Conservation (phyloP, 73 alveolate genomes). For the Tetrahymena elliotti region DNA sequence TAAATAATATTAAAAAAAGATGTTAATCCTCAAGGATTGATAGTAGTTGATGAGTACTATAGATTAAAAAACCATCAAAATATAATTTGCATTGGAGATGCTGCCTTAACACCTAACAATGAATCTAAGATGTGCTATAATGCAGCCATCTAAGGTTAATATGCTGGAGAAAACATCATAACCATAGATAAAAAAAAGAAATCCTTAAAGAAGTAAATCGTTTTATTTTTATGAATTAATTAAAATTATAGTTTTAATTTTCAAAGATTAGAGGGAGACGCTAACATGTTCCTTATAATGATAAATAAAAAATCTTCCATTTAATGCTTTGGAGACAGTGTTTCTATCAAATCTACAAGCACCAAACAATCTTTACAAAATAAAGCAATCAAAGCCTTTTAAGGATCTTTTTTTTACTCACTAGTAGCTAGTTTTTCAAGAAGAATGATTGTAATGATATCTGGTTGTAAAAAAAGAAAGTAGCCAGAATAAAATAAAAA, state of each 20-base stretch:
- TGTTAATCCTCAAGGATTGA: not conserved
- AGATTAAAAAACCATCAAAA: not conserved
- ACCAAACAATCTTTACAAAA: not conserved
- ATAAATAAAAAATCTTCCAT: not conserved
- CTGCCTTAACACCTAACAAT: not conserved
- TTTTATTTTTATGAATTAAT: no score
- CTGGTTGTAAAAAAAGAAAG: not conserved
- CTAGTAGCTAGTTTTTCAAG: not conserved
- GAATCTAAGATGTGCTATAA: not conserved
- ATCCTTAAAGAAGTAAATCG: not conserved
- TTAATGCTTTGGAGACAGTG: not conserved
- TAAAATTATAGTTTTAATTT: no score
- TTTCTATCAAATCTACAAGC: not conserved
- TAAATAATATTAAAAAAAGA: not conserved
- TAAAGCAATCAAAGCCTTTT: not conserved
- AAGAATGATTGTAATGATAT: not conserved
- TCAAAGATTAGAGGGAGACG: not conserved
- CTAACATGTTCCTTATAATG: not conserved
- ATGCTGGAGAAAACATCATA: not conserved
- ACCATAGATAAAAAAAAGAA: not conserved
- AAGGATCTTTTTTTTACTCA: not conserved
- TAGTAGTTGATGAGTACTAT: not conserved
- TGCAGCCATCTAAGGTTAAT: not conserved
- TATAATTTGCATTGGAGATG: not conserved
- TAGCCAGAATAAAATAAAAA: no score